Percentiles rank a stretch among this genome's conserved stretches.
Evolutionary conservation across 2,329 filamentous ascomycete genomes (phyloP).

Genomic region (Fusarium sp.): DNA sequence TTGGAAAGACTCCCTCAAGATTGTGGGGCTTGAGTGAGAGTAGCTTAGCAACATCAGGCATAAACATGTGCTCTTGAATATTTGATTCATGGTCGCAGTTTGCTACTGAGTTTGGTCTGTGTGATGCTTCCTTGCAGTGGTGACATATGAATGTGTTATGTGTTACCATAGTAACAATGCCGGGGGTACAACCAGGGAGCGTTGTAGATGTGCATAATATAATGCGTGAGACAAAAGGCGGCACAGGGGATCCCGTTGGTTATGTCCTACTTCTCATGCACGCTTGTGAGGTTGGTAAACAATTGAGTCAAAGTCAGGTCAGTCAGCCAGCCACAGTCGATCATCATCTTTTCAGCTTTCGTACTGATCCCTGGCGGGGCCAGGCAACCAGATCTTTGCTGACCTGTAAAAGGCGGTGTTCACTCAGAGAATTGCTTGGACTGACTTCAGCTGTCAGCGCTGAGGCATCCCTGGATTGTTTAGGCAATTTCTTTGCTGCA

Average conservation of each 20-base stretch:
- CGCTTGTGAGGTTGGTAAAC: background rate
- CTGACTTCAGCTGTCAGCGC: background rate
- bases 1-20: constrained; percentile 36
- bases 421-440: background rate
- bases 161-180: background rate
- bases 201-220: background rate
- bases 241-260: background rate
- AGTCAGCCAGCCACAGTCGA: background rate
- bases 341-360: background rate
- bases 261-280: background rate
- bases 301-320: background rate
- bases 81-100: background rate
- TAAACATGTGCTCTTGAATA: no score
- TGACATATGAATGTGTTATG: background rate
- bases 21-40: constrained; percentile 28
- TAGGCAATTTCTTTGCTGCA: background rate
- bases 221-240: background rate
- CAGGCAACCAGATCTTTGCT: background rate
- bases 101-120: background rate
- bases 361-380: background rate
- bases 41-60: background rate
- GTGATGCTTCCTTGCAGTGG: background rate
- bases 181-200: background rate
- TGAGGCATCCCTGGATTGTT: background rate
- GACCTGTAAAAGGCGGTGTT: background rate